Percentiles rank a stretch among this genome's conserved stretches.
Conservation (phyloP, 805 yeast species). For the Myxozyma neotropica region DNA sequence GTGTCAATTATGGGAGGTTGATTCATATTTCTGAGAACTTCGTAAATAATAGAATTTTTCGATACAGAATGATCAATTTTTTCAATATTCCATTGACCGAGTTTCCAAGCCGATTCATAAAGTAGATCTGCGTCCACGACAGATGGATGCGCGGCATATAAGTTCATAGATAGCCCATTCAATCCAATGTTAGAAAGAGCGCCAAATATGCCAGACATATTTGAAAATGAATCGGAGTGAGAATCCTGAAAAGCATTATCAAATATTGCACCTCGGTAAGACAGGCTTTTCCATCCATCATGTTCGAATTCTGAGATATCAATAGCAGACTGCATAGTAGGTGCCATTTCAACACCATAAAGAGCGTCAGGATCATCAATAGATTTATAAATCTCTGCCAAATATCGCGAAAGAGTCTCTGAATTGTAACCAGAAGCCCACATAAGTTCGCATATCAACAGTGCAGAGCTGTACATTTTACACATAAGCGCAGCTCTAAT, state of each 20-base stretch:
- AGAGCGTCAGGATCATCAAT: slow-evolving; percentile 66
- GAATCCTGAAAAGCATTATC: slow-evolving; percentile 43
- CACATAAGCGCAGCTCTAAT: slow-evolving; percentile 36
- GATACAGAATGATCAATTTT: slow-evolving; percentile 42
- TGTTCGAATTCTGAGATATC: slow-evolving; percentile 34
- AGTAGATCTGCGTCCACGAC: slow-evolving; percentile 34
- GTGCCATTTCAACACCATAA: slow-evolving; percentile 64
- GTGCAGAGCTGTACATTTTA: slow-evolving; percentile 41
- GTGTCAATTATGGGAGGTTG: not conserved
- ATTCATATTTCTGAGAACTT: slow-evolving; percentile 4
- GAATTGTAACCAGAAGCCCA: slow-evolving; percentile 36
- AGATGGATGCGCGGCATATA: slow-evolving; percentile 31
- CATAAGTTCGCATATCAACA: slow-evolving; percentile 40
- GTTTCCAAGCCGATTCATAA: slow-evolving; percentile 74
- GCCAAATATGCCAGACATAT: slow-evolving; percentile 38
- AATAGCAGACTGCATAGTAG: slow-evolving; percentile 57
- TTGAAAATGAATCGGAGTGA: not conserved
- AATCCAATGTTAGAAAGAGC: slow-evolving; percentile 57
- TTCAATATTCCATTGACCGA: slow-evolving; percentile 77
- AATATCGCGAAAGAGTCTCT: slow-evolving; percentile 20
- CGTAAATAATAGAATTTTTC: slow-evolving; percentile 6
- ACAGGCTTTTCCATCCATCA: slow-evolving; percentile 47
- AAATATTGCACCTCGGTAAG: slow-evolving; percentile 58
- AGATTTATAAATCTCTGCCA: slow-evolving; percentile 50
- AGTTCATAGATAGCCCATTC: slow-evolving; percentile 56